Conservation (phyloP, 805 yeast genomes). For the Lipomyces mesembrius region DNA sequence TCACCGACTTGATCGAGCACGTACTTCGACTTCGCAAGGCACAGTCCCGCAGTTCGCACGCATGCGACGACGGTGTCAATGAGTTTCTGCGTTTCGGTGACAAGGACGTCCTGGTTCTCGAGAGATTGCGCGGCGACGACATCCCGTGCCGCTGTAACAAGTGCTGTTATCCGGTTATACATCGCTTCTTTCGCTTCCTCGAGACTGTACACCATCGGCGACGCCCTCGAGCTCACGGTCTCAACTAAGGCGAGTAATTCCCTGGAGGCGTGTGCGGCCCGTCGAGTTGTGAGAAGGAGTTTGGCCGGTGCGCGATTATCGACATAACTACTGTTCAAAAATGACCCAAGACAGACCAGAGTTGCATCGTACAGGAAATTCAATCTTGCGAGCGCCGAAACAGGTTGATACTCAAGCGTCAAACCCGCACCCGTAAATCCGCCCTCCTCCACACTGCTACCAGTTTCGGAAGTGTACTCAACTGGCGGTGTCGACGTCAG, state of each 20-base stretch:
- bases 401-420: conserved; percentile 19
- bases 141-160: conserved; percentile 48
- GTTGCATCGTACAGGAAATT: conserved; percentile 47
- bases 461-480: not conserved
- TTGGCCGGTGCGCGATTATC: conserved; percentile 31
- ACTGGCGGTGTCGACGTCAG: not conserved
- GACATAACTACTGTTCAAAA: conserved; percentile 41
- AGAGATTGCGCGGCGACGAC: conserved; percentile 41
- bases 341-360: conserved; percentile 45
- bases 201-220: conserved; percentile 42
- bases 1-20: conserved; percentile 43
- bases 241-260: conserved; percentile 48
- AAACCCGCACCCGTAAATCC: not conserved
- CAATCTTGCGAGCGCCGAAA: conserved; percentile 44
- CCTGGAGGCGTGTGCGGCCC: conserved; percentile 49
- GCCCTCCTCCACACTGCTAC: not conserved
- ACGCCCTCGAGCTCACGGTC: conserved; percentile 39
- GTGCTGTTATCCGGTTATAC: conserved; percentile 44
- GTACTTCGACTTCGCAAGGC: conserved; percentile 42
- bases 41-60: conserved; percentile 45
- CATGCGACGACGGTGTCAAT: conserved; percentile 44
- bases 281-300: conserved; percentile 46
- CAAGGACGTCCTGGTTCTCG: conserved; percentile 8
- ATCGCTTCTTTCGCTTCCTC: conserved; percentile 45
- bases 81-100: conserved; percentile 17